Conservation (phyloP, 495 filamentous ascomycete species). For the Neurospora sp. region DNA sequence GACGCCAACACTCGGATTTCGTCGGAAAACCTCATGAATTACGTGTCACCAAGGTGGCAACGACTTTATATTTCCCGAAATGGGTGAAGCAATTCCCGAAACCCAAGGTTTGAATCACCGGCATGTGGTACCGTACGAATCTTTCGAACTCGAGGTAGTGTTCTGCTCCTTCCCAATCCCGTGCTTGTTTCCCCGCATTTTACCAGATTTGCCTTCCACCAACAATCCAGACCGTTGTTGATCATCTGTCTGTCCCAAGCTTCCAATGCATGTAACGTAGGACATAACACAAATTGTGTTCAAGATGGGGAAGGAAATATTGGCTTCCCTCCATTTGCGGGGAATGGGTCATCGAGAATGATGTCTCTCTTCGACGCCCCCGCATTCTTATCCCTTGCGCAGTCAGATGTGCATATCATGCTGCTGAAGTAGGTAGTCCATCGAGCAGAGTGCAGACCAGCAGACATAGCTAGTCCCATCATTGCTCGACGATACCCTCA, state of each 20-base stretch:
- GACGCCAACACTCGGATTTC: neutral
- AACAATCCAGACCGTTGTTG: neutral
- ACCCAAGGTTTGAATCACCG: neutral
- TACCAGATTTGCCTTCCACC: neutral
- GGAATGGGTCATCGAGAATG: neutral
- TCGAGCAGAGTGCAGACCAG: neutral
- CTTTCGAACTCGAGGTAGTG: neutral
- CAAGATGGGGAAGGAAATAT: neutral
- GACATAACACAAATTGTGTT: neutral
- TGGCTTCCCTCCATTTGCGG: neutral
- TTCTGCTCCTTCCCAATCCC: neutral
- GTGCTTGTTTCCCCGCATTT: neutral
- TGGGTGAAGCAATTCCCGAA: neutral
- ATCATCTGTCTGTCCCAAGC: neutral
- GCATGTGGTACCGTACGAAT: neutral
- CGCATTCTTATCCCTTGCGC: neutral
- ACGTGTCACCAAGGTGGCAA: neutral
- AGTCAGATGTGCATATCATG: neutral
- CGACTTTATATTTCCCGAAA: neutral
- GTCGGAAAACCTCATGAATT: neutral
- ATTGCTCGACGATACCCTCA: neutral
- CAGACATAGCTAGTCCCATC: neutral
- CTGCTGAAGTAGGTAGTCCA: neutral
- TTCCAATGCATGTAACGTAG: neutral
- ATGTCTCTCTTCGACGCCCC: neutral